phyloP scores from a whole-genome alignment of 2,329 filamentous ascomycete genomes.

The Fusarium fracticaudum region DNA sequence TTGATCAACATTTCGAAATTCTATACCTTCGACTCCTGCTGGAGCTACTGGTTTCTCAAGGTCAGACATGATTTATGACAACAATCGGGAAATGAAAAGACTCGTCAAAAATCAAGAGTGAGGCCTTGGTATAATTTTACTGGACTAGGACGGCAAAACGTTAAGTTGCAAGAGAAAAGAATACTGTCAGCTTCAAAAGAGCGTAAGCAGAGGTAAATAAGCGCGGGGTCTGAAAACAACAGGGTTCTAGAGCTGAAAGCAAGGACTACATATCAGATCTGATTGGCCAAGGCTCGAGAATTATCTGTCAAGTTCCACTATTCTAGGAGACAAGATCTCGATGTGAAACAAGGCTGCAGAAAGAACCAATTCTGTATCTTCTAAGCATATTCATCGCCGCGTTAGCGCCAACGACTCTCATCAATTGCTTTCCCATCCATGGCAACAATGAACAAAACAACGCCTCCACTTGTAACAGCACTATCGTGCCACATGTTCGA shows the following conservation, averaged over 20 bases:
- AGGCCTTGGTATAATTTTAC: not conserved
- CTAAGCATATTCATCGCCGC: not conserved
- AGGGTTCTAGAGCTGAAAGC: not conserved
- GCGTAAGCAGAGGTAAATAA: not conserved
- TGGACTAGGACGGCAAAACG: not conserved
- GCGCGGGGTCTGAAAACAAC: not conserved
- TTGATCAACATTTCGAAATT: rapidly evolving
- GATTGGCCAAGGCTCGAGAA: not conserved
- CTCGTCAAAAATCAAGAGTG: not conserved
- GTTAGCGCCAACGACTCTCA: not conserved
- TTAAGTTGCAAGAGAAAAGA: not conserved
- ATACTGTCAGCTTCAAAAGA: not conserved
- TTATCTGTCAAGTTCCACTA: rapidly evolving
- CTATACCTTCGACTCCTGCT: not conserved
- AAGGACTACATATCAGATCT: not conserved
- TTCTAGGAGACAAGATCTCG: rapidly evolving
- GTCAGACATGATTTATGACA: not conserved
- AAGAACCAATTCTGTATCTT: too few relatives aligned
- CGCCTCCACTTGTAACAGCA: too few relatives aligned
- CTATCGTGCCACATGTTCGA: not conserved
- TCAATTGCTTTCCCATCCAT: not conserved
- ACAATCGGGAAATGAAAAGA: not conserved
- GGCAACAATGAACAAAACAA: not conserved
- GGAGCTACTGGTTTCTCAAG: not conserved
- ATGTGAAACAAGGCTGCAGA: not conserved